Evolutionary conservation across 441 rosid species (phyloP), one percentile per base, ranked within the genome.

Genomic region (Cnidoscolus chayamansa): DNA sequence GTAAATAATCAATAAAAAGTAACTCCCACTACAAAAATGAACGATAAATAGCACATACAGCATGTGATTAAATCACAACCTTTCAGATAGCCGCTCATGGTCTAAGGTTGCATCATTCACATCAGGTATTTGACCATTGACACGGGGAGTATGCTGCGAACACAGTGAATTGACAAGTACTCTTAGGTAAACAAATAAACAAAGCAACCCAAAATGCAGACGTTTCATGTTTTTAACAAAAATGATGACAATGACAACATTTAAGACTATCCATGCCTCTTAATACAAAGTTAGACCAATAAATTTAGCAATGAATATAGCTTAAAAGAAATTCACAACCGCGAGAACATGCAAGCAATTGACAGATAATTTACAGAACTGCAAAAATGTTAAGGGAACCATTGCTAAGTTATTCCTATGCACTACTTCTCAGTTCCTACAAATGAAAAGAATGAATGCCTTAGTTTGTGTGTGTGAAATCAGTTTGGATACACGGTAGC

Each of bases 141-240:
- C 77, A 74, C 96, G 90, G 54, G 98, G 98, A 54, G 94, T 92
- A 80, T 84, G 98, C 98, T 94, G 91, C 76, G 80, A 83, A 79
- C 32, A 86, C n/a, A 74, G 70, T 50, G 37, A 79, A 67, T 13
- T 0, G 16, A 37, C 56, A 60, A 66, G 69, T 30, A 73, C 32
- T 9, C 1, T 12, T 31, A 35, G 48, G 45, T 3, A 40, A 45
- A 67, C 31, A 47, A 68, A 30, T 51, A 10, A 7, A 35, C 11
- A 58, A 63, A 47, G 9, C 17, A 30, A 20, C 16, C 1, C 35
- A 67, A 51, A 45, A 17, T 55, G 47, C 55, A 60, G 10, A 48
- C 54, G 54, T 13, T 45, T 37, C 15, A 9, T 25, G 16, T 2
- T 7, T 60, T 11, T 9, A 31, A 32, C 8, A 12, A 31, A 43